phyloP scores from a whole-genome alignment of 1,284 basidiomycete genomes.

The Phlebopus sp. region DNA sequence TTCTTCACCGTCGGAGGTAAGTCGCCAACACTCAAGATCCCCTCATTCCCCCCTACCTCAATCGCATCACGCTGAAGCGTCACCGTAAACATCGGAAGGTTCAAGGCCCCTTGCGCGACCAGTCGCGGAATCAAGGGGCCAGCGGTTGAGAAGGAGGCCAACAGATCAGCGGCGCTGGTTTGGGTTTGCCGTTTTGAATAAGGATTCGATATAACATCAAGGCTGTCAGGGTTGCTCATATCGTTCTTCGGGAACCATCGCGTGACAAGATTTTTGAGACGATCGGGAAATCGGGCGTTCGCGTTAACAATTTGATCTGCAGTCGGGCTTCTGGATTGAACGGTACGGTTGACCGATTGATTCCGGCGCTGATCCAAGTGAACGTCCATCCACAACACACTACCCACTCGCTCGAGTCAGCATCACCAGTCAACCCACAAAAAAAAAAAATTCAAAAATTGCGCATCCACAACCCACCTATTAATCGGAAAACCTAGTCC shows the following conservation, averaged over 20 bases:
- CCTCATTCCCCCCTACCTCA: constrained; percentile 49
- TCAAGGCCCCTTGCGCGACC: constrained; percentile 30
- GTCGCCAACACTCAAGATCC: constrained; percentile 50
- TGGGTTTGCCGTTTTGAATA: constrained; percentile 4
- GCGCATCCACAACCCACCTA: constrained; percentile 36
- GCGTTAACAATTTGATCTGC: not conserved
- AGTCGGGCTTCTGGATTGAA: not conserved
- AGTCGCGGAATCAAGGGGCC: constrained; percentile 42
- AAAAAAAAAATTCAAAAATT: no score
- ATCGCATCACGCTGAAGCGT: constrained; percentile 51
- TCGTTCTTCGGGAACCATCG: constrained; percentile 19
- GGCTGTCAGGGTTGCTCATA: not conserved
- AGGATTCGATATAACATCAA: constrained; percentile 7
- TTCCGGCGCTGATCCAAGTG: constrained; percentile 19
- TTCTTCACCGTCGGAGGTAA: constrained; percentile 42
- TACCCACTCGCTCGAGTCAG: constrained; percentile 6
- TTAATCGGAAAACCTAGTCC: constrained; percentile 59
- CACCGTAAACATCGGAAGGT: constrained; percentile 40
- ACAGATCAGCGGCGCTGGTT: constrained; percentile 15
- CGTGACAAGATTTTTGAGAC: constrained; percentile 12
- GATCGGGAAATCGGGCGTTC: constrained; percentile 7
- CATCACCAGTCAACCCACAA: not conserved
- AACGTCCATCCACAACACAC: constrained; percentile 32
- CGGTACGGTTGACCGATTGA: constrained; percentile 1
- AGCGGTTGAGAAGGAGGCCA: constrained; percentile 21